Evolutionary conservation across 306 rosid species (phyloP).

Genomic region (Vigna mungo): DNA sequence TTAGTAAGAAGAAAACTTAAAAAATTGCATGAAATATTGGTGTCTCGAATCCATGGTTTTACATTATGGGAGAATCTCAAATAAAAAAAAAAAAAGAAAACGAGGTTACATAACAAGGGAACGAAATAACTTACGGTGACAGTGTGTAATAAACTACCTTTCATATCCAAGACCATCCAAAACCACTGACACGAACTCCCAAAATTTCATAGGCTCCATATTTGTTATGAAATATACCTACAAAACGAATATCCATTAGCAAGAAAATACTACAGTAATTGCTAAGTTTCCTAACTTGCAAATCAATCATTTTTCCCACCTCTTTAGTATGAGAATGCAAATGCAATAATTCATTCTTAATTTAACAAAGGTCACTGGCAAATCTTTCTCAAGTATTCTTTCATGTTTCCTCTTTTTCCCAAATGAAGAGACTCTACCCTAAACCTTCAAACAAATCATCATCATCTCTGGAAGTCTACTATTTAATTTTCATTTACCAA

Average conservation of each 20-base stretch:
- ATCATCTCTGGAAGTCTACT: neutral
- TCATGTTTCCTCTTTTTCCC: conserved; percentile 21
- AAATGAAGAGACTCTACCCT: conserved; percentile 34
- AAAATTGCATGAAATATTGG: neutral
- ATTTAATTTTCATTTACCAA: conserved; percentile 30
- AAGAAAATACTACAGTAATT: conserved; percentile 14
- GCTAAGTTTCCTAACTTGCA: conserved; percentile 26
- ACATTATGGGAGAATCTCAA: conserved; percentile 6
- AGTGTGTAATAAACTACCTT: conserved; percentile 56
- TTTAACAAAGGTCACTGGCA: conserved; percentile 26
- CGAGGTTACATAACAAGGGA: conserved; percentile 7
- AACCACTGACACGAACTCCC: conserved; percentile 88
- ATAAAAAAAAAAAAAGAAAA: conserved; percentile 3
- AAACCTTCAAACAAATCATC: conserved; percentile 13
- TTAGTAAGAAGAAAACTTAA: neutral
- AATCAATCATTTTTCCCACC: neutral
- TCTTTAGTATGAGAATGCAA: conserved; percentile 8
- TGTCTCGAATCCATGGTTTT: neutral
- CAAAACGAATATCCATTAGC: conserved; percentile 48
- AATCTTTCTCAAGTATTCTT: conserved; percentile 26
- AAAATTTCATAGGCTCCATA: conserved; percentile 89
- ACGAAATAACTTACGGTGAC: conserved; percentile 24
- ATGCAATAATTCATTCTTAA: conserved; percentile 7
- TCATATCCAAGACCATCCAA: conserved; percentile 93
- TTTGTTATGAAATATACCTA: conserved; percentile 97